phyloP scores from a whole-genome alignment of 352 stramenopile genomes.

The Pythium rishiriense region DNA sequence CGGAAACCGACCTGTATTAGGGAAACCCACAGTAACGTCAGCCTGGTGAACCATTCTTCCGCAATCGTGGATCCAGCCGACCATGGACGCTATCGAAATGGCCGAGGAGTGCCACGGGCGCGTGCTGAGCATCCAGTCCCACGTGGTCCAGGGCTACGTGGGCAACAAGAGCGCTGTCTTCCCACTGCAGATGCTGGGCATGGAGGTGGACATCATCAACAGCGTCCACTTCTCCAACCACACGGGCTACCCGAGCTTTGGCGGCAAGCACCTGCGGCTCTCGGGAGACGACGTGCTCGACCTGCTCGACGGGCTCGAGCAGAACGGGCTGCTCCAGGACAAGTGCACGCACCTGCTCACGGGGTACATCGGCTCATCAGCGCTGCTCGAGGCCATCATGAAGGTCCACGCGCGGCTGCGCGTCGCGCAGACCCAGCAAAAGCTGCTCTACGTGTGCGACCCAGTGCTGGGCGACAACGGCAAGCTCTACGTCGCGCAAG shows the following conservation, averaged over 20 bases:
- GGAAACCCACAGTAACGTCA: background rate
- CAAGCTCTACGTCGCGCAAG: constrained; percentile 77
- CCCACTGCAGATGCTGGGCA: constrained; percentile 77
- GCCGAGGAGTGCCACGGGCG: constrained; percentile 44
- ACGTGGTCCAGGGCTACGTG: constrained; percentile 87
- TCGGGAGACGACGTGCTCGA: constrained; percentile 74
- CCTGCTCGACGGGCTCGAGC: constrained; percentile 75
- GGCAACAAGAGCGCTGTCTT: constrained; percentile 88
- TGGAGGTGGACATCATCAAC: constrained; percentile 89
- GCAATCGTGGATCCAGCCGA: too few relatives aligned
- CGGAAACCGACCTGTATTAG: background rate
- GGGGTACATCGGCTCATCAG: constrained; percentile 74
- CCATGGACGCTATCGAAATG: background rate
- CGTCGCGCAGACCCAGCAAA: constrained; percentile 47
- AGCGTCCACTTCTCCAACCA: constrained; percentile 90
- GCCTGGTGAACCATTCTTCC: too few relatives aligned
- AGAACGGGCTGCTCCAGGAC: constrained; percentile 64
- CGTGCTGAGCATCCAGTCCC: constrained; percentile 88
- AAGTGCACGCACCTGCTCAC: constrained; percentile 82
- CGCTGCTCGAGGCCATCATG: constrained; percentile 72
- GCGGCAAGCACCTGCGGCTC: constrained; percentile 61
- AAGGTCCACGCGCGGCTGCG: constrained; percentile 59
- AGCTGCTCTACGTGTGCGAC: constrained; percentile 80
- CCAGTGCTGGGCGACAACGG: constrained; percentile 81
- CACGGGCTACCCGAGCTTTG: constrained; percentile 79